A percentile compares a stretch with the other conserved stretches of the same genome.
Evolutionary conservation across 768 basidiomycete genomes (phyloP).

Genomic region (Calocybe cyanea): DNA sequence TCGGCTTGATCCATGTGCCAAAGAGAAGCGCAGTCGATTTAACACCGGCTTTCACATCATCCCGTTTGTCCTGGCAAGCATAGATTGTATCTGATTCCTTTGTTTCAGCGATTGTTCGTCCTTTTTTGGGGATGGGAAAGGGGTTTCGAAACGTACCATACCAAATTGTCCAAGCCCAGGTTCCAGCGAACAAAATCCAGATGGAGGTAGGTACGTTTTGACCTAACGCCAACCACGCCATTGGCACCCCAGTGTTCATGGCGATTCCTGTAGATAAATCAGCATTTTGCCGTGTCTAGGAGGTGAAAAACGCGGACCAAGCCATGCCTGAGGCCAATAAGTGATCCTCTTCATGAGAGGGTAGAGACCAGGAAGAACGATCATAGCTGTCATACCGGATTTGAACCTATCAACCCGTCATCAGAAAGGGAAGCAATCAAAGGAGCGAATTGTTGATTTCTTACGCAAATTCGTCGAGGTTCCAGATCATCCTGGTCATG

Average conservation of each 20-base stretch:
- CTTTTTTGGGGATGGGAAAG: not conserved
- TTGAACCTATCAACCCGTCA: conserved; percentile 1
- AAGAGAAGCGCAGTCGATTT: conserved; percentile 17
- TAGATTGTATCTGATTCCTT: conserved; percentile 47
- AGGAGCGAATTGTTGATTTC: not conserved
- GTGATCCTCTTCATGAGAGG: conserved; percentile 38
- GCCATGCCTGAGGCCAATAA: conserved; percentile 41
- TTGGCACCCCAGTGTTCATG: conserved; percentile 29
- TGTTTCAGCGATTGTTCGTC: not conserved
- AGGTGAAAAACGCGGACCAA: conserved; percentile 20
- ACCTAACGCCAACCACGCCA: conserved; percentile 26
- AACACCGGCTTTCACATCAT: conserved; percentile 38
- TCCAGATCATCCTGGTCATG: conserved; percentile 16
- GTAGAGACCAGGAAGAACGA: conserved; percentile 24
- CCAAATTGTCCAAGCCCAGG: conserved; percentile 21
- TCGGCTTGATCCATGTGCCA: conserved; percentile 14
- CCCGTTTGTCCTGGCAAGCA: conserved; percentile 55
- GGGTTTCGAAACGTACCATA: conserved; percentile 11
- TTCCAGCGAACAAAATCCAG: conserved; percentile 14
- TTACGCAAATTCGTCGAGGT: conserved; percentile 16
- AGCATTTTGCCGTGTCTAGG: not conserved
- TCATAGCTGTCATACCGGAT: conserved; percentile 16
- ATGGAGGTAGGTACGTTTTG: conserved; percentile 12
- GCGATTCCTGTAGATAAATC: conserved; percentile 19
- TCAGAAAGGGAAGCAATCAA: not conserved